Percentiles rank a stretch among this genome's conserved stretches.
These are phyloP conservation scores for Trichosporon sp. DNA, from an alignment of 1,284 basidiomycete genomes.

Conservation along the genomic window DNA sequence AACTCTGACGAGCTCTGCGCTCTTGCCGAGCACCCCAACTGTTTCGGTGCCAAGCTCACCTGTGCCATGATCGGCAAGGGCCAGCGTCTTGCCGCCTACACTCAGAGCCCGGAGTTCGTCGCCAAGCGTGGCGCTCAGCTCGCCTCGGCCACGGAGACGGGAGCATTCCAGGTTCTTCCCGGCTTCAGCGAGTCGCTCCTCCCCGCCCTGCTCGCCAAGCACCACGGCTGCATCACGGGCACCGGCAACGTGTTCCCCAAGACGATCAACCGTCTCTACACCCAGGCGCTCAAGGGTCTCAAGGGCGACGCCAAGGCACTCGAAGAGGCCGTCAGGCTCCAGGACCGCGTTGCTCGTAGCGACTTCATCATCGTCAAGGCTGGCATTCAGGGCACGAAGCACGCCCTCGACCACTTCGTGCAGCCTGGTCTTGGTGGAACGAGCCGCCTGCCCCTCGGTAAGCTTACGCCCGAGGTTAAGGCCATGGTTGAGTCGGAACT, in stretches of 20 bases:
- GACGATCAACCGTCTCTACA: constrained; percentile 66
- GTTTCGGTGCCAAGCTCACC: constrained; percentile 84
- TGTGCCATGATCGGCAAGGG: constrained; percentile 84
- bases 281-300: constrained; percentile 58
- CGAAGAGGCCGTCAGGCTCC: constrained; percentile 69
- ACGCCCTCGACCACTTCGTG: constrained; percentile 68
- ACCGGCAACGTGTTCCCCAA: constrained; percentile 78
- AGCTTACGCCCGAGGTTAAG: constrained; percentile 55
- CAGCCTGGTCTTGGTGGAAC: constrained; percentile 67
- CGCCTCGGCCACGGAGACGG: constrained; percentile 38
- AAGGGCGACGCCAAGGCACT: constrained; percentile 62
- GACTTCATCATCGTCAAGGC: constrained; percentile 73
- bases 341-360: constrained; percentile 69
- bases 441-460: constrained; percentile 65
- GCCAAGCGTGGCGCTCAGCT: constrained; percentile 39
- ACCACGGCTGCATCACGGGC: constrained; percentile 69
- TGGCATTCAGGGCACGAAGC: constrained; percentile 63
- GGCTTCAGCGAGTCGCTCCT: constrained; percentile 61
- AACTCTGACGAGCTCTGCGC: constrained; percentile 76
- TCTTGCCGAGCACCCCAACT: constrained; percentile 78
- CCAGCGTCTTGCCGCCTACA: constrained; percentile 67
- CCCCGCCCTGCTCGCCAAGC: constrained; percentile 67
- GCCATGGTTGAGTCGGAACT: constrained; percentile 58
- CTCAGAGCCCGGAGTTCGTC: constrained; percentile 49
- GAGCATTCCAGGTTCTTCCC: constrained; percentile 53